phyloP scores from a whole-genome alignment of 2,329 filamentous ascomycete species.

The Thielaviopsis ethacetica region DNA sequence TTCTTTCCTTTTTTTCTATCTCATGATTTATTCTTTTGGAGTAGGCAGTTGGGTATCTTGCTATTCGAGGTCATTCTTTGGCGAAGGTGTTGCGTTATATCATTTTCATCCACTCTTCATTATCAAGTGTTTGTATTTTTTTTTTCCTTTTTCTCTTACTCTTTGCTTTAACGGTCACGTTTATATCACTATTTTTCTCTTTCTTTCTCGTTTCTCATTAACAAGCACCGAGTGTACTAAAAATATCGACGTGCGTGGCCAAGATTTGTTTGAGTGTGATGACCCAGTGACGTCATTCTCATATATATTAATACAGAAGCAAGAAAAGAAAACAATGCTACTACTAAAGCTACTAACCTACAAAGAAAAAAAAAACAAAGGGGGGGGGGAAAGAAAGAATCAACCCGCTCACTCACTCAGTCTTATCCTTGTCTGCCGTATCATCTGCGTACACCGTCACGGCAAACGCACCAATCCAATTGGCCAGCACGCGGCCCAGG shows the following conservation, averaged over 20 bases:
- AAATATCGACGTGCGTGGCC: neutral
- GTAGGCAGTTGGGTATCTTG: constrained; percentile 4
- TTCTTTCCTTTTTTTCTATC: neutral
- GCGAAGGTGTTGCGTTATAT: constrained; percentile 1
- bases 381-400: too few relatives aligned
- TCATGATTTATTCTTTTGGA: constrained; percentile 1
- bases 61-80: constrained; percentile 4
- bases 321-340: neutral
- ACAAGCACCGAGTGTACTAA: neutral
- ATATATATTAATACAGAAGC: neutral
- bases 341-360: neutral
- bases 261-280: neutral
- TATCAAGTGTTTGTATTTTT: constrained; percentile 1
- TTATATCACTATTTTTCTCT: neutral
- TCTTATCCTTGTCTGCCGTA: constrained; percentile 22
- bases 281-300: neutral
- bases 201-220: neutral
- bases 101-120: neutral
- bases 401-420: constrained; percentile 13
- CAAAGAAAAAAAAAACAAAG: neutral
- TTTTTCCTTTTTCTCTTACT: neutral
- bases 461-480: constrained; percentile 14
- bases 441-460: constrained; percentile 12
- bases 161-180: neutral
- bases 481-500: constrained; percentile 2